Base-by-base conservation (phyloP, 1,284 basidiomycete species). In the Malassezia nana region DNA sequence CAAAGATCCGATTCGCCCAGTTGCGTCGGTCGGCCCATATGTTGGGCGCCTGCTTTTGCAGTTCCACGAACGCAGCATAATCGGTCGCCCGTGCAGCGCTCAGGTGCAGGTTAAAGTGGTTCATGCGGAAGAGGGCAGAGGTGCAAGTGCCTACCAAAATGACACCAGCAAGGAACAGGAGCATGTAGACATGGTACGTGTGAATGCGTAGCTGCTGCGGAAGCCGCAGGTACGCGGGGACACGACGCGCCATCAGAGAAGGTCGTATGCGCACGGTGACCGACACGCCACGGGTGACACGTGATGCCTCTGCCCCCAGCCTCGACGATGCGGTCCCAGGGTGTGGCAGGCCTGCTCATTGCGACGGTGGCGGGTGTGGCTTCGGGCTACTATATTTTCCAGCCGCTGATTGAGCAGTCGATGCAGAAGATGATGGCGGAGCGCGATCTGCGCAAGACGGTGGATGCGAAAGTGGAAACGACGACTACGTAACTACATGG, bases 1-100 rank as follows among this genome's bases (percentile, higher is more conserved):
- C 88, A 76, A 94, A 91, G 64, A 82, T 77, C 53, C 82, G 80
- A 69, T 96, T 96, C 69, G 95, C 78, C 4, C 81, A 55, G 72
- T 94, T 95, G 55, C 79, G 76, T 74, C 92, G 89, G 61, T 80
- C 54, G 13, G 49, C 48, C n/a, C 30, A 33, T 6, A 40, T 12
- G 18, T 31, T 39, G 7, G 49, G 54, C 13, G 20, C 43, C 22
- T 29, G 12, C 18, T 9, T 12, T 24, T 49, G 41, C 39, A 56
- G 35, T 12, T 44, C 25, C 16, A 29, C 10, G 25, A 33, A 41
- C 10, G 47, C 32, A 2, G 22, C 18, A 38, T 41, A 42, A 32
- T 56, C 54, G 25, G 40, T 24, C 12, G 33, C 43, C 8, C 46
- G 46, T 2, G 32, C 43, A n/a, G 32, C 42, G 7, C 43, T 46